Evolutionary conservation across 768 basidiomycete species (phyloP).

Genomic region (Scleroderma citrinum): DNA sequence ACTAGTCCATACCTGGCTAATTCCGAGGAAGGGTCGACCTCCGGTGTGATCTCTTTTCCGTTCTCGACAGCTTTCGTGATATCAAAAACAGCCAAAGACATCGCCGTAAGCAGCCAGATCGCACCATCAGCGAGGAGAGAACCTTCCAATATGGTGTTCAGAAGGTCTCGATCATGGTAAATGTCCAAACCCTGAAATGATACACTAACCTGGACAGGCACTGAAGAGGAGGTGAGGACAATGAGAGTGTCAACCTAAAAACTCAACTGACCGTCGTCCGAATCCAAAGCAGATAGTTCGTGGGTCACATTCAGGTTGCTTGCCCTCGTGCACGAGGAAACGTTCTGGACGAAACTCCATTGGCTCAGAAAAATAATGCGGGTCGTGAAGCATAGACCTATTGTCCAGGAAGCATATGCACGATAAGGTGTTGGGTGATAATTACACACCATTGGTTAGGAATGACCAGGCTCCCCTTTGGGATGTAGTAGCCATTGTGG

Average conservation of each 20-base stretch:
- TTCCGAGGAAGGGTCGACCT: constrained; percentile 39
- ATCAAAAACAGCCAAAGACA: constrained; percentile 37
- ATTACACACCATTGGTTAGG: constrained; percentile 8
- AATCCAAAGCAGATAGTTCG: not conserved
- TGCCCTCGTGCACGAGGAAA: too few species aligned
- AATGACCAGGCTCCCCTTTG: constrained; percentile 2
- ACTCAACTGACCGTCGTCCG: too few species aligned
- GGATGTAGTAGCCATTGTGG: constrained; percentile 1
- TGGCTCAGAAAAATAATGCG: constrained; percentile 30
- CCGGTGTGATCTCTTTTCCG: constrained; percentile 35
- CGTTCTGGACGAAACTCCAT: not conserved
- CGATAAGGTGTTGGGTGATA: constrained; percentile 9
- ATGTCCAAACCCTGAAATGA: too few species aligned
- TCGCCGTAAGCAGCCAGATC: constrained; percentile 32
- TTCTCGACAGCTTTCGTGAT: constrained; percentile 33
- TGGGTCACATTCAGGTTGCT: too few species aligned
- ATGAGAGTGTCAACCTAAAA: too few species aligned
- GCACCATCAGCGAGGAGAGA: constrained; percentile 42
- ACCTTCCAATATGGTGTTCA: constrained; percentile 25
- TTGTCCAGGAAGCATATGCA: constrained; percentile 9
- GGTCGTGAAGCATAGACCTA: constrained; percentile 35
- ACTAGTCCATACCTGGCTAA: constrained; percentile 28
- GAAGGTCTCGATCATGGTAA: too few species aligned
- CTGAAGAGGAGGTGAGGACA: too few species aligned
- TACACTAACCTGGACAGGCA: too few species aligned